These are phyloP conservation scores for Rhodosporidiobolus sp. DNA, from an alignment of 768 basidiomycete genomes.

Conservation along the genomic window DNA sequence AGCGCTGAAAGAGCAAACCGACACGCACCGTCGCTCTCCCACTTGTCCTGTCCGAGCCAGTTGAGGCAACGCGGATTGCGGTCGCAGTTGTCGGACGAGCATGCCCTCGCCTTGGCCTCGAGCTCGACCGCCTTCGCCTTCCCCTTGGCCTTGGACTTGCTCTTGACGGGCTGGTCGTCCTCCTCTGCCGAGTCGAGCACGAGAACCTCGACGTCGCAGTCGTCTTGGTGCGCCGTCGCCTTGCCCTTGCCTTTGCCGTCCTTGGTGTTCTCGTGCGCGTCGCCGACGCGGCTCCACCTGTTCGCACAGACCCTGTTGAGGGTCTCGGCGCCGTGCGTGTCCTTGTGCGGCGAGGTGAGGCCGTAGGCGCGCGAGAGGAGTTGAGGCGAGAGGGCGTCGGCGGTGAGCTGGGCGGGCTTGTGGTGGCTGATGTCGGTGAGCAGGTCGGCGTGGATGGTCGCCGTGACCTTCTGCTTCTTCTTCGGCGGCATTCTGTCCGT, in stretches of 20 bases:
- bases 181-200: conserved; percentile 3
- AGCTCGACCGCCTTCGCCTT: neutral
- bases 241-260: neutral
- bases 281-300: conserved; percentile 6
- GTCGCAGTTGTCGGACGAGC: conserved; percentile 56
- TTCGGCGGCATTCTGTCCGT: conserved; percentile 8
- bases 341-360: conserved; percentile 5
- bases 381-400: conserved; percentile 11
- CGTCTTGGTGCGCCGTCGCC: neutral
- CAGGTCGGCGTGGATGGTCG: conserved; percentile 13
- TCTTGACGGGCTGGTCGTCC: neutral
- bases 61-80: conserved; percentile 81
- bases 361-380: conserved; percentile 25
- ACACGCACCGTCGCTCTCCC: conserved; percentile 57
- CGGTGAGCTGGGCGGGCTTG: neutral
- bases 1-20: conserved; percentile 46
- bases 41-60: conserved; percentile 76
- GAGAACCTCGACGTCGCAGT: neutral
- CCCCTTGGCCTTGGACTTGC: conserved; percentile 18
- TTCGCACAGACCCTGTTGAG: conserved; percentile 2
- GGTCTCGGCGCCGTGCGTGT: neutral
- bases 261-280: neutral
- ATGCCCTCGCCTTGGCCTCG: conserved; percentile 1
- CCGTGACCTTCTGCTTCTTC: neutral
- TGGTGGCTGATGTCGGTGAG: neutral